phyloP scores from a whole-genome alignment of 805 yeast genomes.

The Grigorovia humatica region DNA sequence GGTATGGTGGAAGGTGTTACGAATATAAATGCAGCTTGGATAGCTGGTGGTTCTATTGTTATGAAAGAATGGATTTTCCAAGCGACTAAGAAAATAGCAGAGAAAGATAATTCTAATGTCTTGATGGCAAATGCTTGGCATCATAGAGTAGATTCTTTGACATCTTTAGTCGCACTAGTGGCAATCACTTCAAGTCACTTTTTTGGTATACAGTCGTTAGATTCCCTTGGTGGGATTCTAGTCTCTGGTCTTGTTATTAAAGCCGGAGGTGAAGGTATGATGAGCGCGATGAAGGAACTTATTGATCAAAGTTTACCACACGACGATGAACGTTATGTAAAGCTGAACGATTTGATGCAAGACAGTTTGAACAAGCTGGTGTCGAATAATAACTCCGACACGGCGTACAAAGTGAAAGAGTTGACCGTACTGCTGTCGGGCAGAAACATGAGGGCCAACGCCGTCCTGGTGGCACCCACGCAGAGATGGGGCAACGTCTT shows the following conservation, averaged over 20 bases:
- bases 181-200: slow-evolving; percentile 82
- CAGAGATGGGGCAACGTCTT: slow-evolving; percentile 38
- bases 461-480: slow-evolving; percentile 31
- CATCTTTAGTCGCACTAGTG: slow-evolving; percentile 80
- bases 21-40: slow-evolving; percentile 89
- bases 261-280: slow-evolving; percentile 74
- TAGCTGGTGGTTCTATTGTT: slow-evolving; percentile 80
- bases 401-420: slow-evolving; percentile 31
- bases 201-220: slow-evolving; percentile 72
- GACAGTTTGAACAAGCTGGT: slow-evolving; percentile 26
- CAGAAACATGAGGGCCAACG: slow-evolving; percentile 38
- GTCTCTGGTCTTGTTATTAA: slow-evolving; percentile 74
- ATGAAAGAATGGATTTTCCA: slow-evolving; percentile 83
- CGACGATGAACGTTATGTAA: slow-evolving; percentile 39
- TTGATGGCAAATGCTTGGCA: slow-evolving; percentile 98
- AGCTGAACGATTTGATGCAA: slow-evolving; percentile 33
- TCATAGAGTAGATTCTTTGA: slow-evolving; percentile 87
- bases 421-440: slow-evolving; percentile 47
- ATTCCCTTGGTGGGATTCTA: slow-evolving; percentile 82
- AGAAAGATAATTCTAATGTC: slow-evolving; percentile 71
- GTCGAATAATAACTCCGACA: slow-evolving; percentile 34
- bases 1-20: slow-evolving; percentile 33
- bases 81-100: slow-evolving; percentile 75
- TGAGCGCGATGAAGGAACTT: slow-evolving; percentile 61
- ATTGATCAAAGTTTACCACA: slow-evolving; percentile 59